phyloP scores from a whole-genome alignment of 2,329 filamentous ascomycete genomes.

The Paecilomyces sp. region DNA sequence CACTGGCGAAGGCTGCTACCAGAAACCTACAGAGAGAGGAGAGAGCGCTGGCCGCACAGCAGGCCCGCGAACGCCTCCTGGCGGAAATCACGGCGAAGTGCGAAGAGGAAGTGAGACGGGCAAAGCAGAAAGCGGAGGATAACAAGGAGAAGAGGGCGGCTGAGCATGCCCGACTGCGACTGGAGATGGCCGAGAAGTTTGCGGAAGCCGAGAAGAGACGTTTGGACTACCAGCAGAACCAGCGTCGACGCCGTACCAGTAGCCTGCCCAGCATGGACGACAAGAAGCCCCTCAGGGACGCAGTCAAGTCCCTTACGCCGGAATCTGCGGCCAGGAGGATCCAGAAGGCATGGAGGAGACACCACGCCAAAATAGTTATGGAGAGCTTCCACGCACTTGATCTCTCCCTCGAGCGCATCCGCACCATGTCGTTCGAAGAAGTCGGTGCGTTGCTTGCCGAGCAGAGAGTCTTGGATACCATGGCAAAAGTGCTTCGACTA shows the following conservation, averaged over 20 bases:
- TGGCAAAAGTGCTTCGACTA: constrained; percentile 49
- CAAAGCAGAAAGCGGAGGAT: constrained; percentile 61
- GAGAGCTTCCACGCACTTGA: constrained; percentile 45
- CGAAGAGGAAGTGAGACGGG: constrained; percentile 58
- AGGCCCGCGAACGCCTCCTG: constrained; percentile 56
- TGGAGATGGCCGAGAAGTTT: constrained; percentile 59
- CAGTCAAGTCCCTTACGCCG: constrained; percentile 36
- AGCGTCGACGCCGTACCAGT: constrained; percentile 45
- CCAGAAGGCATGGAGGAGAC: constrained; percentile 51
- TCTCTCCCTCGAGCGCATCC: constrained; percentile 47
- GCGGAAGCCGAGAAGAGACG: constrained; percentile 57
- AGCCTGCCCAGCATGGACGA: constrained; percentile 42
- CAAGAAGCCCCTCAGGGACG: constrained; percentile 30
- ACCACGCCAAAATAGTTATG: constrained; percentile 43
- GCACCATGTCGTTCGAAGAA: constrained; percentile 51
- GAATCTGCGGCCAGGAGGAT: constrained; percentile 51
- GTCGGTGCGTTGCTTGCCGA: constrained; percentile 51
- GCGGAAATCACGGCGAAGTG: constrained; percentile 59
- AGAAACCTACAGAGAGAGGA: constrained; percentile 54
- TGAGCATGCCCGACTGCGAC: constrained; percentile 50
- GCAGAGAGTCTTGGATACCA: constrained; percentile 45
- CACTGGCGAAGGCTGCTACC: constrained; percentile 53
- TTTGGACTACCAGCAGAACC: constrained; percentile 38
- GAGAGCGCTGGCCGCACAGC: constrained; percentile 54
- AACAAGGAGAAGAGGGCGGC: constrained; percentile 58